phyloP scores from a whole-genome alignment of 768 basidiomycete genomes.

The Suillus lakei region DNA sequence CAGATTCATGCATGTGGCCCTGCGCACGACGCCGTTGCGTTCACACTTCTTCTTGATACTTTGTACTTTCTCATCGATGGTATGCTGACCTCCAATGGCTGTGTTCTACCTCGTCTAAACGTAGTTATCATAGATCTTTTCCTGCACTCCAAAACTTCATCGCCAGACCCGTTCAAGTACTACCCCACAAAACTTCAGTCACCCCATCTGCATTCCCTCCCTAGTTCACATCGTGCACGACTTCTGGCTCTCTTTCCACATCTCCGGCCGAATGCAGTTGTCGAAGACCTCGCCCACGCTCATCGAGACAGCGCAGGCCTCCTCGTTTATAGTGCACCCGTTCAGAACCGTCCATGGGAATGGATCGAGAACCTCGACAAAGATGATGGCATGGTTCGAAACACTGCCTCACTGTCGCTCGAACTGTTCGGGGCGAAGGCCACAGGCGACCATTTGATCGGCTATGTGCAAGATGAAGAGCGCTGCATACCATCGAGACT shows the following conservation, averaged over 20 bases:
- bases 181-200: constrained; percentile 58
- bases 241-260: constrained; percentile 63
- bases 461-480: constrained; percentile 23
- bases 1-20: constrained; percentile 62
- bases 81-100: constrained; percentile 31
- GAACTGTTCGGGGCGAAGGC: constrained; percentile 69
- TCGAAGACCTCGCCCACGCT: constrained; percentile 62
- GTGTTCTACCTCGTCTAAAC: constrained; percentile 6
- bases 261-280: constrained; percentile 52
- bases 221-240: constrained; percentile 60
- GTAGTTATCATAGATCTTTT: constrained; percentile 57
- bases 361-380: constrained; percentile 75
- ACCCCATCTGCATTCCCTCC: constrained; percentile 58
- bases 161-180: constrained; percentile 63
- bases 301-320: constrained; percentile 60
- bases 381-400: constrained; percentile 58
- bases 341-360: constrained; percentile 83
- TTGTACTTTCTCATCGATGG: constrained; percentile 77
- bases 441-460: constrained; percentile 60
- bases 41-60: constrained; percentile 74
- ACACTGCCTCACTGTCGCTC: constrained; percentile 72
- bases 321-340: constrained; percentile 51
- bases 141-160: constrained; percentile 54
- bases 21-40: constrained; percentile 58
- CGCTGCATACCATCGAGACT: constrained; percentile 18